Conservation (phyloP, 2,329 filamentous ascomycete species). For the Nothophoma quercina region DNA sequence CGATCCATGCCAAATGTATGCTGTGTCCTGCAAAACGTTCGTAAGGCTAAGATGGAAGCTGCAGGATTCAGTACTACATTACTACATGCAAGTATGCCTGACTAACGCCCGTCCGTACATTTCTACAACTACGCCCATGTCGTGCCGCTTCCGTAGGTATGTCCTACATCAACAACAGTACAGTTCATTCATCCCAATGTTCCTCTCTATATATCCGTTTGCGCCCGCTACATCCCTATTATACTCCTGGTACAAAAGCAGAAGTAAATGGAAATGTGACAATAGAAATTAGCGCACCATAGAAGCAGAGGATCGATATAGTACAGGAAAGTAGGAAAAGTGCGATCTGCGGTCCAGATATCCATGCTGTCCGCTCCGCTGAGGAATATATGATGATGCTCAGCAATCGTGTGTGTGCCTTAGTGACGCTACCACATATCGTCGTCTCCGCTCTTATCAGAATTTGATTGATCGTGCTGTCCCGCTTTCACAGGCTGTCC, state of each 20-base stretch:
- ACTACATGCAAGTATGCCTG: background rate
- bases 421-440: slow-evolving; percentile 49
- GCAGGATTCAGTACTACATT: slow-evolving; percentile 1
- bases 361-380: slow-evolving; percentile 6
- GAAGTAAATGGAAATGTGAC: slow-evolving; percentile 1
- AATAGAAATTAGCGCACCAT: slow-evolving; percentile 17
- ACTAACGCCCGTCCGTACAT: background rate
- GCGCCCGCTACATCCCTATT: slow-evolving; percentile 10
- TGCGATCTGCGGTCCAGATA: slow-evolving; percentile 6
- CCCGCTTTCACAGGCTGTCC: slow-evolving; percentile 37
- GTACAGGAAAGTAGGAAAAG: slow-evolving; percentile 7
- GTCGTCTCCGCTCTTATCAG: slow-evolving; percentile 43
- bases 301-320: slow-evolving; percentile 7
- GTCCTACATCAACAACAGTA: slow-evolving; percentile 3
- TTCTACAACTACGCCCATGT: slow-evolving; percentile 1
- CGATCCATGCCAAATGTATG: too few relatives aligned
- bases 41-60: too few relatives aligned
- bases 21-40: too few relatives aligned
- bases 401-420: background rate
- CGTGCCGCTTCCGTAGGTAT: background rate
- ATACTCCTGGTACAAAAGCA: slow-evolving; percentile 9
- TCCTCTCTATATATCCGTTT: slow-evolving; percentile 10
- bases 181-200: slow-evolving; percentile 1
- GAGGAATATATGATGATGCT: slow-evolving; percentile 5
- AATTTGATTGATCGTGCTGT: slow-evolving; percentile 40